Percentiles rank a stretch among this genome's conserved stretches.
These are phyloP conservation scores for Melaleuca quinquenervia DNA, from an alignment of 345 rosid genomes.

Conservation along the genomic window DNA sequence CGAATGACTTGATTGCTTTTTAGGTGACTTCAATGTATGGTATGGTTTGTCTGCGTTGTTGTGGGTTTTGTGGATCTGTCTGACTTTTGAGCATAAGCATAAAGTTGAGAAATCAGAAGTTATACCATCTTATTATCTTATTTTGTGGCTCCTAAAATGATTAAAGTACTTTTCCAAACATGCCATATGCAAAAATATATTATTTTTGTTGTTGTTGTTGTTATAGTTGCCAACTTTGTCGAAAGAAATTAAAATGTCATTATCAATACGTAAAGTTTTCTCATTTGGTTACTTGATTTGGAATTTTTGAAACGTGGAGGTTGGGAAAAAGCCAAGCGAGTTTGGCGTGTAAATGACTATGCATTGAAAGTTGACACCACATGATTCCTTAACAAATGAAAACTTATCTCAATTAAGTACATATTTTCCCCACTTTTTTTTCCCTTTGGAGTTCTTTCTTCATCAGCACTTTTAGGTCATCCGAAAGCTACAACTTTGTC, in stretches of 20 bases:
- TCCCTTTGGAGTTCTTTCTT: not conserved
- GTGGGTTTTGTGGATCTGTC: not conserved
- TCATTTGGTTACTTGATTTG: not conserved
- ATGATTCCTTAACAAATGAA: not conserved
- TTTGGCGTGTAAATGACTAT: not conserved
- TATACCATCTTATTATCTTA: not conserved
- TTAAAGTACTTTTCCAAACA: not conserved
- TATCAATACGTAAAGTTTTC: not conserved
- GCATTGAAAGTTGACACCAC: not conserved
- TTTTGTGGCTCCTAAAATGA: not conserved
- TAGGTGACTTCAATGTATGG: not conserved
- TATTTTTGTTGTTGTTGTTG: too few relatives aligned
- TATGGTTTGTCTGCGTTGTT: not conserved
- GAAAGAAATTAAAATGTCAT: not conserved
- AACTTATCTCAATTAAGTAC: not conserved
- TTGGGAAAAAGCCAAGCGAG: not conserved
- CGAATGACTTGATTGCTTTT: not conserved
- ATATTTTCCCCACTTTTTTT: not conserved
- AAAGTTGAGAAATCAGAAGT: not conserved
- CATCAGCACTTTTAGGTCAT: not conserved
- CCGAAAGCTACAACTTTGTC: not conserved
- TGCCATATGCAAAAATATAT: not conserved
- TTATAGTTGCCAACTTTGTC: not conserved
- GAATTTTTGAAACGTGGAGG: not conserved
- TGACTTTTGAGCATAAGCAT: not conserved